Evolutionary conservation across 176 grass and related monocot species (phyloP), one percentile per base, ranked within the genome.

Genomic region (Echinochloa phyllopogon): DNA sequence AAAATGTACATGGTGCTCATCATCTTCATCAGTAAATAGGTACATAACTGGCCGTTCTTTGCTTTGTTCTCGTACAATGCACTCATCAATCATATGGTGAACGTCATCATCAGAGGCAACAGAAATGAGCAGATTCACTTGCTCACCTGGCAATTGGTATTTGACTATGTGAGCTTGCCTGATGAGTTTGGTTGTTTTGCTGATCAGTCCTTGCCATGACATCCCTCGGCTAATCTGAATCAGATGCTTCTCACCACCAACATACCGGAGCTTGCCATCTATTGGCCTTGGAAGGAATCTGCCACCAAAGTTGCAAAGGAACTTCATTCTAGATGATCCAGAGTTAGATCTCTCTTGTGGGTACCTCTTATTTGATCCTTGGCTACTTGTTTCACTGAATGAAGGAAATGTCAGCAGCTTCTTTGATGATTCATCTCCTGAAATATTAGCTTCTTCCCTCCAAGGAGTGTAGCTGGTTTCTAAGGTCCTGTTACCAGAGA

Each of bases 41-140:
- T 91, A 94, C 53, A 94, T 77, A 64, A 75, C 80, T 38, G 89
- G 76, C 53, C 72, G 63, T 66, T 89, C 82, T 79, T 86, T 65
- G 58, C 75, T 50, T 37, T 60, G 42, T 75, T 94, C 56, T 77
- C 87, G 70, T 20, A 87, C 50, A 78, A 36, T 77, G 72, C 89
- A 94, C 56, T 91, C 92, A 20, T 94, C 89, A 65, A 94, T 82
- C 89, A 94, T 94, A 39, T 89, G 89, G 64, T 87, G 80, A 24
- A 94, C 72, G 48, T 94, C 92, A 61, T 91, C 89, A 45, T 91
- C 84, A 2, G 83, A 87, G 24, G 84, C 50, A 36, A 94, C 92
- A 63, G 90, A 89, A 45, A 91, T 86, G 45, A 91, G 76, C 49
- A 91, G 80, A 89, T 94, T 85, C 39, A 77, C 33, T 56, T 87